Conservation (phyloP, 2,329 filamentous ascomycete species). For the Didymella keratinophila region DNA sequence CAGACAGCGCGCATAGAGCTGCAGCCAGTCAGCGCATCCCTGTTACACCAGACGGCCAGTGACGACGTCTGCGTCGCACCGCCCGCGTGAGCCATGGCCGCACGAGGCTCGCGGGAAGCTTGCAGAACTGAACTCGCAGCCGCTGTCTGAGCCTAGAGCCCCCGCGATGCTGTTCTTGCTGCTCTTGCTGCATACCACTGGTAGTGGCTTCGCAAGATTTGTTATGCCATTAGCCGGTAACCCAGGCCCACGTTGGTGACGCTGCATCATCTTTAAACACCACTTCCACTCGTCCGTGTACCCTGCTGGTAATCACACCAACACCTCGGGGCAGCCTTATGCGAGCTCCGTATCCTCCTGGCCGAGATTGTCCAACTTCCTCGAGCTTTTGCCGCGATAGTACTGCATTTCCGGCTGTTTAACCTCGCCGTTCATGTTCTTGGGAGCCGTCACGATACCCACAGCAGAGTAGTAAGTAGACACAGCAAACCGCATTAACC, state of each 20-base stretch:
- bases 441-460: slow-evolving; percentile 12
- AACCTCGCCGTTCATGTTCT: slow-evolving; percentile 26
- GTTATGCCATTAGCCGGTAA: slow-evolving; percentile 42
- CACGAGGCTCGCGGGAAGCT: slow-evolving; percentile 20
- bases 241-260: slow-evolving; percentile 28
- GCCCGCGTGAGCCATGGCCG: slow-evolving; percentile 28
- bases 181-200: no score
- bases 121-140: background rate
- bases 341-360: slow-evolving; percentile 45
- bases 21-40: slow-evolving; percentile 6
- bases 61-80: slow-evolving; percentile 16
- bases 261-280: slow-evolving; percentile 30
- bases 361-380: slow-evolving; percentile 38
- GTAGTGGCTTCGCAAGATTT: slow-evolving; percentile 19
- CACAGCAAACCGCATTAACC: slow-evolving; percentile 35
- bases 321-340: slow-evolving; percentile 42
- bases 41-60: slow-evolving; percentile 16
- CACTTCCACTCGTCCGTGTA: slow-evolving; percentile 51
- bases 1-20: no score
- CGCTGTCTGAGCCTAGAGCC: slow-evolving; percentile 10
- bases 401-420: slow-evolving; percentile 40
- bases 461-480: slow-evolving; percentile 36
- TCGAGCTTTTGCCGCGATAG: slow-evolving; percentile 24
- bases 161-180: slow-evolving; percentile 1
- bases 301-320: slow-evolving; percentile 21